A percentile compares a stretch with the other conserved stretches of the same genome.
These are phyloP conservation scores for Eucalyptus tenuipes DNA, from an alignment of 345 rosid species.

Conservation along the genomic window DNA sequence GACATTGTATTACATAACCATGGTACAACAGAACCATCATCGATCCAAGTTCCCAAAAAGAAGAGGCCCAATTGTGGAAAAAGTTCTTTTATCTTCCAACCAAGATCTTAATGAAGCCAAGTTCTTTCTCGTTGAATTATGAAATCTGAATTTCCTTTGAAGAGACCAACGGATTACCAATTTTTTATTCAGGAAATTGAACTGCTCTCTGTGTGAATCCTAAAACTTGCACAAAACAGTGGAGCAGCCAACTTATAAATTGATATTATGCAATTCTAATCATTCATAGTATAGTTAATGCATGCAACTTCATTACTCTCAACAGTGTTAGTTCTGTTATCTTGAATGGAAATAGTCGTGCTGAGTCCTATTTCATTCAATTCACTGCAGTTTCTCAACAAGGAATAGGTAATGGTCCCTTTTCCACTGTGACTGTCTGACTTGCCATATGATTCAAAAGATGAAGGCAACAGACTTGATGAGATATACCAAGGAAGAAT, in stretches of 20 bases:
- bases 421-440: slow-evolving; percentile 33
- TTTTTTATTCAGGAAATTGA: slow-evolving; percentile 4
- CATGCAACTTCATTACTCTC: too few relatives aligned
- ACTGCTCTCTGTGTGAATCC: slow-evolving; percentile 13
- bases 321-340: too few relatives aligned
- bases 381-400: too few relatives aligned
- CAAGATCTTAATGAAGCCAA: slow-evolving; percentile 51
- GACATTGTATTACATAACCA: not conserved
- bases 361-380: too few relatives aligned
- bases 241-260: not conserved
- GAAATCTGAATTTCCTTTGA: slow-evolving; percentile 9
- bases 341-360: too few relatives aligned
- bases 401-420: too few relatives aligned
- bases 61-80: not conserved
- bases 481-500: slow-evolving; percentile 63
- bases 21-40: not conserved
- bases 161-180: slow-evolving; percentile 6
- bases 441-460: slow-evolving; percentile 27
- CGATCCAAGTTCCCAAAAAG: not conserved
- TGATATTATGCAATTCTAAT: not conserved
- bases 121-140: slow-evolving; percentile 19
- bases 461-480: slow-evolving; percentile 55
- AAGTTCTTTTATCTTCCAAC: slow-evolving; percentile 50
- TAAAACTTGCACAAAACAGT: slow-evolving; percentile 40
- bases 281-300: not conserved